A percentile compares a stretch with the other conserved stretches of the same genome.
Conservation (phyloP, 495 filamentous ascomycete genomes). For the Trichoderma orchidacearum region DNA sequence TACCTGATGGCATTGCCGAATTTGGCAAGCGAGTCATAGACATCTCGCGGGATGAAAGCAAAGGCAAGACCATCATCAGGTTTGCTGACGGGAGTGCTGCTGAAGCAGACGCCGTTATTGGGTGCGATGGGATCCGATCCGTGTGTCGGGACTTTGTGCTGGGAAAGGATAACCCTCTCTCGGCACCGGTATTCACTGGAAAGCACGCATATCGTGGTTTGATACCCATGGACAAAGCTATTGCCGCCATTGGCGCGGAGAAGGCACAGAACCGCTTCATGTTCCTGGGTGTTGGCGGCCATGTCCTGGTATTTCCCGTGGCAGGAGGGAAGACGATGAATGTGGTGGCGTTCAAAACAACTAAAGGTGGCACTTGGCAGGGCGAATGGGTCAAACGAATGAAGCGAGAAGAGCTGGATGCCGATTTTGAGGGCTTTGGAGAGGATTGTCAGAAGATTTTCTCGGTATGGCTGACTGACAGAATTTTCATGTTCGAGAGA, state of each 20-base stretch:
- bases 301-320: conserved; percentile 47
- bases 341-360: conserved; percentile 31
- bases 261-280: conserved; percentile 37
- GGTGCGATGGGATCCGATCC: conserved; percentile 42
- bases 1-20: conserved; percentile 26
- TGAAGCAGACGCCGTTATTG: conserved; percentile 27
- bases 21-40: conserved; percentile 11
- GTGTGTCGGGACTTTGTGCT: conserved; percentile 28
- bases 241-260: conserved; percentile 37
- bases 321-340: conserved; percentile 45
- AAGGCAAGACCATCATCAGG: conserved; percentile 5
- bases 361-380: conserved; percentile 24
- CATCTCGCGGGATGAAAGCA: conserved; percentile 6
- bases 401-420: conserved; percentile 34
- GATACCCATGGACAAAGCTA: conserved; percentile 44
- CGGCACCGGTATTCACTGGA: conserved; percentile 11
- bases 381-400: conserved; percentile 41
- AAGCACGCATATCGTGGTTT: conserved; percentile 27
- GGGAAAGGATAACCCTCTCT: conserved; percentile 15
- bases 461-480: conserved; percentile 17
- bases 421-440: conserved; percentile 37
- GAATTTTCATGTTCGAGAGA: conserved; percentile 3
- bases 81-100: conserved; percentile 23
- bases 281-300: conserved; percentile 37
- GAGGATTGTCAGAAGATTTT: conserved; percentile 27